Percentiles rank a stretch among this genome's conserved stretches.
phyloP scores from a whole-genome alignment of 768 basidiomycete genomes.

The Crassisporium funariophilum region DNA sequence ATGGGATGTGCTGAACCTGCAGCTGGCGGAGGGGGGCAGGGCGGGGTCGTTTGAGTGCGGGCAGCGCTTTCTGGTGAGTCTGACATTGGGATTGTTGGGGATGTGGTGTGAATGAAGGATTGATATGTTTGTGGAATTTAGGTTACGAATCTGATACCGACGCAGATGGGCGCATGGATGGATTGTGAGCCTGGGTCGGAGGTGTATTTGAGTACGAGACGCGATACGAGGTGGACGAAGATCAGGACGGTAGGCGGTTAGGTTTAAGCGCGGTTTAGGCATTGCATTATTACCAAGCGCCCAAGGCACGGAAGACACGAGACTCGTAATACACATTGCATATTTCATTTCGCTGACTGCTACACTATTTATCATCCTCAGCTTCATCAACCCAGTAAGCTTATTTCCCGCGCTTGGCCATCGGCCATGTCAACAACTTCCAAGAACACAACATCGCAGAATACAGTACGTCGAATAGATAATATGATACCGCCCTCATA shows the following conservation, averaged over 20 bases:
- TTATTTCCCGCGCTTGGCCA: no score
- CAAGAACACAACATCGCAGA: no score
- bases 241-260: conserved; percentile 22
- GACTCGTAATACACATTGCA: no score
- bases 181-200: conserved; percentile 57
- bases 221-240: conserved; percentile 65
- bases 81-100: conserved; percentile 1
- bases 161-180: conserved; percentile 74
- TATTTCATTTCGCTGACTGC: no score
- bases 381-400: no score
- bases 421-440: no score
- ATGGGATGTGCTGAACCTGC: conserved; percentile 71
- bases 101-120: background rate
- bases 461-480: no score
- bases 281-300: no score
- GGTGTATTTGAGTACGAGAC: conserved; percentile 69
- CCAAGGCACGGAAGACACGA: no score
- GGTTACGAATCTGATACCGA: conserved; percentile 74
- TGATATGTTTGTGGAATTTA: conserved; percentile 16
- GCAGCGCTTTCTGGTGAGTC: conserved; percentile 66
- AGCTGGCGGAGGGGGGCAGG: conserved; percentile 49
- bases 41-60: conserved; percentile 59
- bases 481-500: no score
- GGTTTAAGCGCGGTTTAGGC: no score
- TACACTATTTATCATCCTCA: no score